These are phyloP conservation scores for Neckera pumila DNA, from an alignment of 225 moss, liverwort and hornwort genomes.

Conservation along the genomic window DNA sequence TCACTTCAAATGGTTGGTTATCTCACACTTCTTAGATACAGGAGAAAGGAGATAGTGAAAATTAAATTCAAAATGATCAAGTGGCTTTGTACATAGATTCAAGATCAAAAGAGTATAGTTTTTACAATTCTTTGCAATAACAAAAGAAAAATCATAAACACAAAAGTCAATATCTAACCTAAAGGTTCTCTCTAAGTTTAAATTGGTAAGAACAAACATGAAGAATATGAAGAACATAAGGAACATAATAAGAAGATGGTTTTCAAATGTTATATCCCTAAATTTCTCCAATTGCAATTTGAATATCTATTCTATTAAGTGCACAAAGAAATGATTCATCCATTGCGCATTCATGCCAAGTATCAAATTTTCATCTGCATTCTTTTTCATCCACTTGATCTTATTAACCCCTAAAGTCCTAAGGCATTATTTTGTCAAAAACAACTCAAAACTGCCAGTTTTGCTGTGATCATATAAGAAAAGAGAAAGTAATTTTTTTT, in stretches of 20 bases:
- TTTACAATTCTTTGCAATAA: not conserved
- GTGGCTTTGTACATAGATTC: not conserved
- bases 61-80: no score
- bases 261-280: not conserved
- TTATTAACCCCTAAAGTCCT: no score
- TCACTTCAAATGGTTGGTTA: no score
- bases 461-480: no score
- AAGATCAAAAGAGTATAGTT: not conserved
- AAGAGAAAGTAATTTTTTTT: no score
- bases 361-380: not conserved
- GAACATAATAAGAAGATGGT: not conserved
- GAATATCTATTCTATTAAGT: not conserved
- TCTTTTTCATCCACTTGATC: not conserved
- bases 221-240: not conserved
- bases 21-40: no score
- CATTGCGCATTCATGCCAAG: no score
- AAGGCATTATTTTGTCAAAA: no score
- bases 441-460: no score
- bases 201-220: no score
- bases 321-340: not conserved
- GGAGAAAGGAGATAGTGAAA: no score
- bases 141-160: not conserved
- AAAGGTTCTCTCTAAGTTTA: not conserved
- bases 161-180: not conserved
- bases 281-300: not conserved